Conservation (phyloP, 2,329 filamentous ascomycete genomes). For the Tricladium varicosporioides region DNA sequence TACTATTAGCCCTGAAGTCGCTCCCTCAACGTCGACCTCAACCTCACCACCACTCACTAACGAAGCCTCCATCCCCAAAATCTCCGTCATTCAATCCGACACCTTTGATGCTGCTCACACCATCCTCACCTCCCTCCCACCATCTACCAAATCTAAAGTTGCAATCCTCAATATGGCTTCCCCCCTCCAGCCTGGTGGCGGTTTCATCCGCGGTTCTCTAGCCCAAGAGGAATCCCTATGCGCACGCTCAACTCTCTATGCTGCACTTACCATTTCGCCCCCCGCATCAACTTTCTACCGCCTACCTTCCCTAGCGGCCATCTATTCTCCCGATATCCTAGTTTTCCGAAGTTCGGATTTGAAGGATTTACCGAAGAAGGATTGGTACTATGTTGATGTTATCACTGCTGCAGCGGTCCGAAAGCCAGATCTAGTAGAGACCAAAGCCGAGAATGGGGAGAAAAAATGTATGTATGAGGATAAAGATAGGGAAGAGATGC, state of each 20-base stretch:
- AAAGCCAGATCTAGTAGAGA: conserved; percentile 16
- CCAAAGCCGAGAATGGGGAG: neutral
- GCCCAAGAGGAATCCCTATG: conserved; percentile 71
- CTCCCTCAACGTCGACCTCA: neutral
- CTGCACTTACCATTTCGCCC: conserved; percentile 43
- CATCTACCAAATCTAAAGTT: conserved; percentile 39
- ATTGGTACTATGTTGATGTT: conserved; percentile 25
- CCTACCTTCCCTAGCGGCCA: conserved; percentile 38
- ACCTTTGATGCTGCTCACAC: conserved; percentile 54
- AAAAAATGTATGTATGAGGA: conserved; percentile 20
- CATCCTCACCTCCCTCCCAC: conserved; percentile 29
- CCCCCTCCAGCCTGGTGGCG: conserved; percentile 55
- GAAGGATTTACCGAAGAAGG: conserved; percentile 42
- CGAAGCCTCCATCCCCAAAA: conserved; percentile 1
- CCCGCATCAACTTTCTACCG: conserved; percentile 37
- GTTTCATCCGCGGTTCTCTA: conserved; percentile 58
- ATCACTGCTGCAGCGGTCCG: conserved; percentile 26
- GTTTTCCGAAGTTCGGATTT: conserved; percentile 40
- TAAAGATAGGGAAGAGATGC: conserved; percentile 30
- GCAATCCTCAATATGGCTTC: conserved; percentile 67
- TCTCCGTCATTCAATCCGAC: conserved; percentile 52
- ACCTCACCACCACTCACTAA: neutral
- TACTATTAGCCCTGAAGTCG: neutral
- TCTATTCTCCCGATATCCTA: conserved; percentile 61
- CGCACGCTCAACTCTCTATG: conserved; percentile 56